Base-by-base conservation (phyloP, 2,329 filamentous ascomycete species). In the Claviceps digitariae region DNA sequence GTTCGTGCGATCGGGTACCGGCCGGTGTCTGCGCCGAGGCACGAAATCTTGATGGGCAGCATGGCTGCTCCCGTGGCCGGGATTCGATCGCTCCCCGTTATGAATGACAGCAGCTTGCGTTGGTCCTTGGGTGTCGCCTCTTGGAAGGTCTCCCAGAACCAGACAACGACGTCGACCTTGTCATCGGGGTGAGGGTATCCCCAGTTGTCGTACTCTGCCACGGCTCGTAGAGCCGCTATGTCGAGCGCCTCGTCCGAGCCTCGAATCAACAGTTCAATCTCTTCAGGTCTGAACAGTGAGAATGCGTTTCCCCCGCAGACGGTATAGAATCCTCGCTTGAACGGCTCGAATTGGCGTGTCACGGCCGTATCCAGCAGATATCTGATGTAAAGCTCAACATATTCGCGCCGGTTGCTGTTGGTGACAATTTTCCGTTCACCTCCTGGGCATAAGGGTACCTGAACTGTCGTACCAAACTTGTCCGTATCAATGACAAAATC, bases 301-400 rank as follows among this genome's bases (percentile, higher is more conserved):
- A 95, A 74, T 0, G 90, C 90, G 64, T 93, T 95, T 38, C 90
- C 88, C 38, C 86, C 87, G 64, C 89, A 95, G 29, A 95, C 88
- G 0, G 87, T 94, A 66, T 89, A 96, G 68, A 96, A 96, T 1
- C 90, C 90, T 52, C 90, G 81, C 65, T 93, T 93, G 74, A 96
- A 96, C 0, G 90, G 90, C 64, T 95, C 89, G 58, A 94, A 96
- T 63, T 95, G 90, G 43, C 87, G 79, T 41, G 79, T 73, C 1
- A 95, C 86, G 1, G 87, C 79, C 7, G 77, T 82, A 61, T 95
- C 89, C 12, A 96, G 79, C 10, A 91, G 67, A 64, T 91, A 86
- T 41, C 83, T 81, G 10, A 95, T 79, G 64, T 95, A 95, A 2
- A 89, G 73, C 59, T 91, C 85, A 52, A 95, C 89, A 61, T 91